Conservation (phyloP, 768 basidiomycete genomes). For the Serendipita indica region DNA sequence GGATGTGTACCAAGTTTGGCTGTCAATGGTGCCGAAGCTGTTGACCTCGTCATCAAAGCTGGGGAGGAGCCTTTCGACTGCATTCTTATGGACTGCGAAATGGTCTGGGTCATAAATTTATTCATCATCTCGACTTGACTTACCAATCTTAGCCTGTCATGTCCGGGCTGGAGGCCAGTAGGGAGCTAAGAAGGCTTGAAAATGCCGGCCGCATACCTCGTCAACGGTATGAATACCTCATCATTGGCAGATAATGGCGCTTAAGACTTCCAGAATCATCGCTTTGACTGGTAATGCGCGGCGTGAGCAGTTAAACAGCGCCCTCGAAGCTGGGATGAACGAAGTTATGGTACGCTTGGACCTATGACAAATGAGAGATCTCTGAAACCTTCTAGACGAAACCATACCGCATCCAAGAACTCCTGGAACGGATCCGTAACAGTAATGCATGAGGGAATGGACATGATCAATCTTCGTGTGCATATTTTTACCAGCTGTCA, state of each 20-base stretch:
- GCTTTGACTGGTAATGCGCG: conserved; percentile 21
- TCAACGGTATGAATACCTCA: conserved; percentile 7
- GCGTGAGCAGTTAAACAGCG: conserved; percentile 17
- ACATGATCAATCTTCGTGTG: too few species aligned
- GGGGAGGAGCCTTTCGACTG: not conserved
- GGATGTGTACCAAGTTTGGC: conserved; percentile 17
- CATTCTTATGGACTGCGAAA: conserved; percentile 19
- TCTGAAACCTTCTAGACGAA: conserved; percentile 15
- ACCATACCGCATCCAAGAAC: conserved; percentile 19
- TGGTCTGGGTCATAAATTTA: conserved; percentile 18
- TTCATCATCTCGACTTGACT: not conserved
- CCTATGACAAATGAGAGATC: not conserved
- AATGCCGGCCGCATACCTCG: conserved; percentile 12
- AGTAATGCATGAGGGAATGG: too few species aligned
- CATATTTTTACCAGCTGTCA: too few species aligned
- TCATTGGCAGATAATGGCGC: not conserved
- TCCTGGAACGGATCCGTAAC: conserved; percentile 11
- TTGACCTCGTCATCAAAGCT: conserved; percentile 13
- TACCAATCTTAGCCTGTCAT: conserved; percentile 11
- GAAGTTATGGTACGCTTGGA: conserved; percentile 16
- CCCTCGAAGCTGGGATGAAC: conserved; percentile 20
- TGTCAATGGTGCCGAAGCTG: conserved; percentile 18
- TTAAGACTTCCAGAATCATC: conserved; percentile 12
- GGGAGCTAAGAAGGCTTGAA: conserved; percentile 19
- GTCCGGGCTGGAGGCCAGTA: conserved; percentile 16